These are phyloP conservation scores for Leishmania turanica DNA, from an alignment of 208 protist species.

Conservation along the genomic window DNA sequence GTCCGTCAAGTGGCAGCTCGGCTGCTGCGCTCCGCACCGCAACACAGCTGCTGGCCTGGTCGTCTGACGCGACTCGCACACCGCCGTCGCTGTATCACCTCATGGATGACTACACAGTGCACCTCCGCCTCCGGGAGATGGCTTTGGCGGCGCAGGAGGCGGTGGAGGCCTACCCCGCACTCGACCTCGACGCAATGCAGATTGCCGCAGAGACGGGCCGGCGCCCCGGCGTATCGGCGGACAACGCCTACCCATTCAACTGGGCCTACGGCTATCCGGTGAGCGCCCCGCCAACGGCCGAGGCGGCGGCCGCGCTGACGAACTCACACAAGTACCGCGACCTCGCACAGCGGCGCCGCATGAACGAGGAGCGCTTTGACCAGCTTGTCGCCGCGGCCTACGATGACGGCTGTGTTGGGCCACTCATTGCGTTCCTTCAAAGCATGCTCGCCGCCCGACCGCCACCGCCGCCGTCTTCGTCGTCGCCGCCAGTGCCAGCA, in stretches of 20 bases:
- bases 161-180: constrained; percentile 21
- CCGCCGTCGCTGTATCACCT: constrained; percentile 43
- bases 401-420: constrained; percentile 49
- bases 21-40: constrained; percentile 17
- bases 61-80: constrained; percentile 14
- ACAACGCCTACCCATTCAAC: constrained; percentile 35
- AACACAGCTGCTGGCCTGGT: constrained; percentile 8
- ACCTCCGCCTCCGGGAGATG: constrained; percentile 43
- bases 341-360: constrained; percentile 30
- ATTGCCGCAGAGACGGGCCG: constrained; percentile 34
- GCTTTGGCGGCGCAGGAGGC: constrained; percentile 31
- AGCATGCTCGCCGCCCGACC: constrained; percentile 28
- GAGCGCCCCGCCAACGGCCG: constrained; percentile 22
- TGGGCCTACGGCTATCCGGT: constrained; percentile 33
- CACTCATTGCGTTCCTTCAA: constrained; percentile 47
- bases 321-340: constrained; percentile 6
- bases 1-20: not conserved
- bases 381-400: constrained; percentile 56
- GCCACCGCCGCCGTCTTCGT: not conserved
- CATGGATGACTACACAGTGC: constrained; percentile 45
- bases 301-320: constrained; percentile 12
- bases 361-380: constrained; percentile 36
- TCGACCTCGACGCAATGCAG: constrained; percentile 21
- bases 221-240: constrained; percentile 15
- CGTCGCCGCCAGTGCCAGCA: not conserved